phyloP scores from a whole-genome alignment of 805 yeast genomes.

The Myxozyma udenii region DNA sequence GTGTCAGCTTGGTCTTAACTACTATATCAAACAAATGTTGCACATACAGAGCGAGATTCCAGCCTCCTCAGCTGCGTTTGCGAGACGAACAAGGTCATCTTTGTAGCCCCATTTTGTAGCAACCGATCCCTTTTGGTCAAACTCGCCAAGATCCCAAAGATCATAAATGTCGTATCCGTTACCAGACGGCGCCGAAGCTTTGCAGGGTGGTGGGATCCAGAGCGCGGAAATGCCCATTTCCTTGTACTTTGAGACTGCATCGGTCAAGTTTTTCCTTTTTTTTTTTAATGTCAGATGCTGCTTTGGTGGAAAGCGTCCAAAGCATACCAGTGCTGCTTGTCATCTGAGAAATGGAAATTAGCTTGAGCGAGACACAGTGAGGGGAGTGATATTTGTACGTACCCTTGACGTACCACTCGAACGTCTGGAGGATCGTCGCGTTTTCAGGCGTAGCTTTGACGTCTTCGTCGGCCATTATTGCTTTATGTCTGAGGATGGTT shows the following conservation, averaged over 20 bases:
- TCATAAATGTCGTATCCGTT: slow-evolving; percentile 30
- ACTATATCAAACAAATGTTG: background rate
- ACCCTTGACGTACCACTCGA: slow-evolving; percentile 29
- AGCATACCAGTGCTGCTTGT: slow-evolving; percentile 23
- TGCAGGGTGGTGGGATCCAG: slow-evolving; percentile 28
- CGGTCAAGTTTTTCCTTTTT: slow-evolving; percentile 15
- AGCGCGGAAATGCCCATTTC: slow-evolving; percentile 23
- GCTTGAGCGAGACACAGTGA: background rate
- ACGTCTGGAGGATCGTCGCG: slow-evolving; percentile 28
- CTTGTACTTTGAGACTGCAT: slow-evolving; percentile 10
- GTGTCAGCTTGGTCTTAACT: no score
- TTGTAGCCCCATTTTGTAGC: slow-evolving; percentile 27
- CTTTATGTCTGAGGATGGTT: no score
- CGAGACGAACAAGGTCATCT: slow-evolving; percentile 17
- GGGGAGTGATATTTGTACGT: background rate
- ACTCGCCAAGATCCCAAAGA: slow-evolving; percentile 30
- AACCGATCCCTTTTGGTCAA: slow-evolving; percentile 25
- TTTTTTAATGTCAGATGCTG: background rate
- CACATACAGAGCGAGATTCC: slow-evolving; percentile 8
- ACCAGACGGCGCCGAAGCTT: slow-evolving; percentile 25
- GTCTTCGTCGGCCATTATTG: slow-evolving; percentile 4
- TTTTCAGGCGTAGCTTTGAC: slow-evolving; percentile 17
- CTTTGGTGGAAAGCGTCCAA: background rate
- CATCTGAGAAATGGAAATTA: slow-evolving; percentile 8
- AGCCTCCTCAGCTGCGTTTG: slow-evolving; percentile 9